Evolutionary conservation across 2,329 filamentous ascomycete species (phyloP).

Genomic region (Aurifilum marmelostoma): DNA sequence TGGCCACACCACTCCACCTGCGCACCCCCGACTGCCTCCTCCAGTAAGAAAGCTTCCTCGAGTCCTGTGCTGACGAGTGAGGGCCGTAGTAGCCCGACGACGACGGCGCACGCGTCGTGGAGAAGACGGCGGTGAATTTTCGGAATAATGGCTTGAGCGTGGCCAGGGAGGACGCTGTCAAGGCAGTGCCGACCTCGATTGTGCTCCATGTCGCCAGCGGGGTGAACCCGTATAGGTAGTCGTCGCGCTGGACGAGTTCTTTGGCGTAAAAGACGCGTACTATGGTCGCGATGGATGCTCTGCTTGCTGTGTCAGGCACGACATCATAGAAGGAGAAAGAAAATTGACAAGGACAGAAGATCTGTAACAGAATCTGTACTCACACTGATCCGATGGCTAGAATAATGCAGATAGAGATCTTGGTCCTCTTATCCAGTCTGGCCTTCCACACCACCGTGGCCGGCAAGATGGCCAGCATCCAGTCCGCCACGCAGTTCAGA

Average conservation of each 20-base stretch:
- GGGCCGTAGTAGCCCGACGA: background rate
- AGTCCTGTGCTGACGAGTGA: background rate
- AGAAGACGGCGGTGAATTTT: slow-evolving; percentile 16
- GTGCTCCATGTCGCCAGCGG: slow-evolving; percentile 51
- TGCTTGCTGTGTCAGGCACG: slow-evolving; percentile 7
- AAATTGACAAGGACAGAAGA: no score
- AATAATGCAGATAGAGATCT: slow-evolving; percentile 41
- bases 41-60: background rate
- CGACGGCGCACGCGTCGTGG: background rate
- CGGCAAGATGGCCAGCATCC: slow-evolving; percentile 45
- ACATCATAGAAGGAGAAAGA: background rate
- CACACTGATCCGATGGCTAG: slow-evolving; percentile 43
- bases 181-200: slow-evolving; percentile 47
- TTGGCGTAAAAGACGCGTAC: slow-evolving; percentile 48
- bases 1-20: background rate
- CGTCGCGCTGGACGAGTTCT: slow-evolving; percentile 40
- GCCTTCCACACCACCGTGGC: slow-evolving; percentile 46
- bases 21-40: background rate
- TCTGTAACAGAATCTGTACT: slow-evolving; percentile 27
- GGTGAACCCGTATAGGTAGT: slow-evolving; percentile 48
- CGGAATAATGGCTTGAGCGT: slow-evolving; percentile 45
- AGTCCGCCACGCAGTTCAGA: slow-evolving; percentile 44
- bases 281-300: slow-evolving; percentile 48
- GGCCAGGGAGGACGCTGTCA: slow-evolving; percentile 44
- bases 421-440: slow-evolving; percentile 44